phyloP scores from a whole-genome alignment of 345 rosid species.

The Adansonia digitata region DNA sequence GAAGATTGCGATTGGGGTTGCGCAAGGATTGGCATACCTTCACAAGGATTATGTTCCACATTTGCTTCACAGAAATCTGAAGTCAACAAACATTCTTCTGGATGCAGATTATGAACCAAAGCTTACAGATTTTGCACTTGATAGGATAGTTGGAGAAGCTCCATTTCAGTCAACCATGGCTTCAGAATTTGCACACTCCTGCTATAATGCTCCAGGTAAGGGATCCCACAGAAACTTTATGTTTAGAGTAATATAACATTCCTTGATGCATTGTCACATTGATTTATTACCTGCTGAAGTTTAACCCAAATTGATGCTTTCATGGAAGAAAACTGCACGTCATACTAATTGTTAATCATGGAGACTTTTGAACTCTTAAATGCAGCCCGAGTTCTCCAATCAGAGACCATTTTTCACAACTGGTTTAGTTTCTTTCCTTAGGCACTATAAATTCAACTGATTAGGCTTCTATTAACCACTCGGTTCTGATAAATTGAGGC shows the following conservation, averaged over 20 bases:
- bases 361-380: too few species aligned
- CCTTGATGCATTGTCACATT: not conserved
- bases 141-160: constrained; percentile 70
- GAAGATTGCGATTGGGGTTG: constrained; percentile 75
- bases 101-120: constrained; percentile 69
- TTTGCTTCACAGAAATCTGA: constrained; percentile 73
- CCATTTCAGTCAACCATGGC: constrained; percentile 61
- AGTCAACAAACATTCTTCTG: constrained; percentile 71
- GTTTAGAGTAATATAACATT: too few species aligned
- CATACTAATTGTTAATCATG: too few species aligned
- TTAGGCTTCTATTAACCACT: too few species aligned
- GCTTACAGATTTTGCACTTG: constrained; percentile 74
- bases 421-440: too few species aligned
- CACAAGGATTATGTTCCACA: constrained; percentile 74
- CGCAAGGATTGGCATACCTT: constrained; percentile 74
- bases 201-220: constrained; percentile 79
- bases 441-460: too few species aligned
- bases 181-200: constrained; percentile 48
- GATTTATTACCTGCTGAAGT: not conserved
- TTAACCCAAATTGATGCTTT: not conserved
- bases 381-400: too few species aligned
- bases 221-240: not conserved
- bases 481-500: too few species aligned
- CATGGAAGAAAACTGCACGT: too few species aligned
- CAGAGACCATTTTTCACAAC: too few species aligned